Evolutionary conservation across 1,284 basidiomycete species (phyloP).

Genomic region (Pseudozyma sp.): DNA sequence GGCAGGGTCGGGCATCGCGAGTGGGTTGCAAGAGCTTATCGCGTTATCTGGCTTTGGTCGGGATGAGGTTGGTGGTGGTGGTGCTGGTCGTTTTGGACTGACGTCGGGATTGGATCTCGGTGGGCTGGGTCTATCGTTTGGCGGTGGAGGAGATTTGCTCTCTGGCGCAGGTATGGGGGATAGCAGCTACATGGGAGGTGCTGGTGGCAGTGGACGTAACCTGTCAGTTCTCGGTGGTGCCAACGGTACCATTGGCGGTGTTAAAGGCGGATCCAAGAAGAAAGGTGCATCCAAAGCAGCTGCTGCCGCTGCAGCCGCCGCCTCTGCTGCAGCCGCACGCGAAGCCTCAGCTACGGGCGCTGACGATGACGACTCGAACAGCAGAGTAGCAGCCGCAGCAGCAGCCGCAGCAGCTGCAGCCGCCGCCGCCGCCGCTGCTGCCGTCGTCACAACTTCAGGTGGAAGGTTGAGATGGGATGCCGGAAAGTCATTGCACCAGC

Average conservation of each 20-base stretch:
- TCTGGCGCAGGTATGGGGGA: conserved; percentile 58
- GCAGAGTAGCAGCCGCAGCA: conserved; percentile 44
- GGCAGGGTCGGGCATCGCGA: conserved; percentile 28
- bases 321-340: conserved; percentile 41
- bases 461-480: conserved; percentile 65
- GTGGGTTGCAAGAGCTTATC: conserved; percentile 51
- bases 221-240: conserved; percentile 30
- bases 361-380: conserved; percentile 54
- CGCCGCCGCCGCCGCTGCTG: conserved; percentile 40
- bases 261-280: conserved; percentile 48
- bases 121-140: conserved; percentile 45
- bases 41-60: conserved; percentile 52
- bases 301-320: conserved; percentile 41
- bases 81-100: conserved; percentile 31
- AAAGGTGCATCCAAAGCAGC: conserved; percentile 40
- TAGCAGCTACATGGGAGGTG: conserved; percentile 55
- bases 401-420: conserved; percentile 41
- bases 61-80: conserved; percentile 27
- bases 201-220: conserved; percentile 35
- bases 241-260: conserved; percentile 39
- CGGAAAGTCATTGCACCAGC: conserved; percentile 64
- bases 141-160: conserved; percentile 43
- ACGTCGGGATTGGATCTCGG: conserved; percentile 34
- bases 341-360: conserved; percentile 44
- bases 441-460: conserved; percentile 54